Conservation (phyloP, 805 yeast species). For the Spathaspora passalidarum region DNA sequence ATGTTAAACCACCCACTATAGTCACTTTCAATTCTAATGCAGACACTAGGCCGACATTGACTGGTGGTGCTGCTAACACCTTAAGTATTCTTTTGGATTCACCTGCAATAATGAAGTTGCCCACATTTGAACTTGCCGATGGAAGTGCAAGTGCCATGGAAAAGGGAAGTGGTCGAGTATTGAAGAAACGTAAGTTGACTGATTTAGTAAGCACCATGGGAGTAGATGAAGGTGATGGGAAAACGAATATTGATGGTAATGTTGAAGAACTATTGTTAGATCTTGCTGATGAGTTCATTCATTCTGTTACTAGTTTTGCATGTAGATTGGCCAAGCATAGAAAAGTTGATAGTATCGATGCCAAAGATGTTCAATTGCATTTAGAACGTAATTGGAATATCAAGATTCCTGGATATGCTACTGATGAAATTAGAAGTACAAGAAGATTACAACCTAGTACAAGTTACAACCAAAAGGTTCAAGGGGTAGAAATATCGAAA, state of each 20-base stretch:
- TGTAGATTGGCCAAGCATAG: constrained; percentile 94
- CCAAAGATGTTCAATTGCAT: constrained; percentile 86
- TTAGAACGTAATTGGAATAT: constrained; percentile 93
- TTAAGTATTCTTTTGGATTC: constrained; percentile 63
- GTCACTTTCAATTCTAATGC: constrained; percentile 58
- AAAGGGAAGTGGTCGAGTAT: constrained; percentile 67
- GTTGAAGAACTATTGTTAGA: constrained; percentile 89
- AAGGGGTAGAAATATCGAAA: constrained; percentile 64
- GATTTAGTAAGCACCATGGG: constrained; percentile 84
- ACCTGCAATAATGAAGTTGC: constrained; percentile 73
- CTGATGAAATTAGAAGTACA: constrained; percentile 82
- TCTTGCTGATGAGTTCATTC: constrained; percentile 92
- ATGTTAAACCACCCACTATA: constrained; percentile 64
- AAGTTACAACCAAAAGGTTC: constrained; percentile 62
- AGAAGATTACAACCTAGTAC: constrained; percentile 68
- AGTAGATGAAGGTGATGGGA: constrained; percentile 87
- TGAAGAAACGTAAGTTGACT: constrained; percentile 83
- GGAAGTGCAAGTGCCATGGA: constrained; percentile 30
- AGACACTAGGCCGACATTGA: constrained; percentile 66
- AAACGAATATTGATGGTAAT: constrained; percentile 89
- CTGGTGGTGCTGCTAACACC: constrained; percentile 79
- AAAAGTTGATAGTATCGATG: constrained; percentile 81
- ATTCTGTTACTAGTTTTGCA: constrained; percentile 87
- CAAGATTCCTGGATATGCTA: constrained; percentile 86
- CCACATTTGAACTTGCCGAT: constrained; percentile 66